Evolutionary conservation across 2,329 filamentous ascomycete genomes (phyloP).

Genomic region (Cladobotryum mycophilum): DNA sequence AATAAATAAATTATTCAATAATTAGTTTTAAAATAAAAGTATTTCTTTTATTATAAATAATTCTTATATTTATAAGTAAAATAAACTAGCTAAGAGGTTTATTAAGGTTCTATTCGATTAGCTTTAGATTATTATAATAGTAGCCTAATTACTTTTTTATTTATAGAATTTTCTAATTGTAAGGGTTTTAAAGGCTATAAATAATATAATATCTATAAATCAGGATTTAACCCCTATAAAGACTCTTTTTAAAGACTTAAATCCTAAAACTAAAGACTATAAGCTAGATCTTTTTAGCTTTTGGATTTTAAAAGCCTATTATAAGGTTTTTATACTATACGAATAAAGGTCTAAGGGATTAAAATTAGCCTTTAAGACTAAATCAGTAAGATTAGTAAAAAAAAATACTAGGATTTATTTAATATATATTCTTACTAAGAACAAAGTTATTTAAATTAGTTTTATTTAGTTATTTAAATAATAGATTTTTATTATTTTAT

Average conservation of each 20-base stretch:
- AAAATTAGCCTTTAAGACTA: neutral
- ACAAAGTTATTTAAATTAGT: neutral
- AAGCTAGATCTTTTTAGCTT: neutral
- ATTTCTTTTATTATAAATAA: too few relatives aligned
- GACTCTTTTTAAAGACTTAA: neutral
- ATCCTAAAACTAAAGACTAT: neutral
- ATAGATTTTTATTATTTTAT: neutral
- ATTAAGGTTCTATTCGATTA: too few relatives aligned
- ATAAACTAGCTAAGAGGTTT: too few relatives aligned
- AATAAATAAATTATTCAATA: too few relatives aligned
- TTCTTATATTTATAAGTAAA: too few relatives aligned
- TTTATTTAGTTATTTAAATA: neutral
- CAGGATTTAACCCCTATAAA: neutral
- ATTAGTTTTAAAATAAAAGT: too few relatives aligned
- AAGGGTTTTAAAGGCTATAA: too few relatives aligned
- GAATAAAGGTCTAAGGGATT: neutral
- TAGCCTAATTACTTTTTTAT: too few relatives aligned
- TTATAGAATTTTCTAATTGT: too few relatives aligned
- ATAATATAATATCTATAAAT: too few relatives aligned
- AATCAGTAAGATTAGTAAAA: neutral
- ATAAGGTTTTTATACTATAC: neutral
- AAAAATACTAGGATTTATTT: neutral
- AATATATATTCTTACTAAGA: neutral
- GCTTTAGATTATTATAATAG: too few relatives aligned
- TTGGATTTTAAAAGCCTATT: neutral